Evolutionary conservation across 257 asterid species (phyloP), one percentile per base, ranked within the genome.

Genomic region (Datura wrightii): DNA sequence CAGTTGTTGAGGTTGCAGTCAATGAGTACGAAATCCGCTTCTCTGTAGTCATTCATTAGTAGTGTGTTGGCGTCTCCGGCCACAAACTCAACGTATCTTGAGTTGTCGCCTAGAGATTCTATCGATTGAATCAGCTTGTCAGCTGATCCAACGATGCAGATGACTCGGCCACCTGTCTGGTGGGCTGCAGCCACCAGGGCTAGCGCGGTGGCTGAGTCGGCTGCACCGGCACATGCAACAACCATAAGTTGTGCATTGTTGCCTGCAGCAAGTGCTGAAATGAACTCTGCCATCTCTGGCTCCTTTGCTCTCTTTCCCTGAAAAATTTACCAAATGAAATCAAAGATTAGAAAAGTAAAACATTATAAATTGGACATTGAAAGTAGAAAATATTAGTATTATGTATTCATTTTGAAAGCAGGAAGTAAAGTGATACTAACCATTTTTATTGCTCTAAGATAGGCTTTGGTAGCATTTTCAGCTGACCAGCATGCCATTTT

Each of bases 261-360:
- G 11, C 97, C 97, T 1, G 98, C 98, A 0, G 96, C 97, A 6
- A 93, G 84, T 46, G 98, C 96, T 2, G 98, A 93, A n/a, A 94
- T 93, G 92, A 94, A 94, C 86, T 92, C 97, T 0, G 91, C 91
- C 7, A 90, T 94, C 50, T 92, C 92, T 10, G 97, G 96, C 83
- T 93, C 97, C 84, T 91, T 91, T 5, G 87, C 92, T 8, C 88
- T 81, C 53, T 89, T 91, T 87, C 90, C 94, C 94, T 92, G 91
- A 82, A 89, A 59, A 85, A 2, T 46, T 39, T 19, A 84, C 24
- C 36, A 71, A 79, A 85, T 10, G 13, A 31, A 24, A 36, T 58
- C 42, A 44, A 66, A 59, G 54, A 53, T 46, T 52, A 67, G 63
- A 11, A 16, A 50, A 56, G 15, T 16, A 72, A 9, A 10, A 42